Base-by-base conservation (phyloP, 495 filamentous ascomycete species). In the Penicillium paxilli region DNA sequence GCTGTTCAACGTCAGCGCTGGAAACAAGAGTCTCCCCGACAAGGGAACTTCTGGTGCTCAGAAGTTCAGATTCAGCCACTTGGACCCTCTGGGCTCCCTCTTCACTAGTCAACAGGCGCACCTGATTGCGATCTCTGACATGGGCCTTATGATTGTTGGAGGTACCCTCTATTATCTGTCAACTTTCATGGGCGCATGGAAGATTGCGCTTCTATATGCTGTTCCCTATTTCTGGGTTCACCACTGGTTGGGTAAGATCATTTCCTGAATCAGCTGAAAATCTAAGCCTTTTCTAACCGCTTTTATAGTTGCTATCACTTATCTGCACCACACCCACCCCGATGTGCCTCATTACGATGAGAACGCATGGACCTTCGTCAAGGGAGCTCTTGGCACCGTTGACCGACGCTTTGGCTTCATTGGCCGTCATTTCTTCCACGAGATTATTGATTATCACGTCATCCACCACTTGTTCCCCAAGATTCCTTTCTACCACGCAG, bases 381-480 rank as follows among this genome's bases (percentile, higher is more conserved):
- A 89, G 63, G 91, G 91, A 44, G 89, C 91, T 40, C 87, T 90
- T 40, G 86, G 88, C 30, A 96, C 91, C 30, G 89, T 96, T 51
- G 91, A 96, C 65, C 89, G 91, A 61, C 88, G 92, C 63, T 90
- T 92, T 59, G 90, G 91, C 48, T 94, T 93, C 76, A 87, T 92
- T 65, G 91, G 91, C 32, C 88, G 89, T 52, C 83, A 87, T 58
- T 80, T 96, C 58, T 82, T 96, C 74, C 91, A 96, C 77, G 89
- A 91, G 65, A 94, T 95, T 68, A 88, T 93, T 70, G 91, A 96
- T 74, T 92, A 89, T 44, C 91, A 95, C 75, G 91, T 96, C 49
- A 80, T 93, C 38, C 91, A 96, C 77, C 91, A 95, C 79, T 88
- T 91, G 66, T 84, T 94, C 61, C 83, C 81, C 67, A 84, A 81